Evolutionary conservation across 441 rosid species (phyloP), one percentile per base, ranked within the genome.

Genomic region (Euphorbia corollata): DNA sequence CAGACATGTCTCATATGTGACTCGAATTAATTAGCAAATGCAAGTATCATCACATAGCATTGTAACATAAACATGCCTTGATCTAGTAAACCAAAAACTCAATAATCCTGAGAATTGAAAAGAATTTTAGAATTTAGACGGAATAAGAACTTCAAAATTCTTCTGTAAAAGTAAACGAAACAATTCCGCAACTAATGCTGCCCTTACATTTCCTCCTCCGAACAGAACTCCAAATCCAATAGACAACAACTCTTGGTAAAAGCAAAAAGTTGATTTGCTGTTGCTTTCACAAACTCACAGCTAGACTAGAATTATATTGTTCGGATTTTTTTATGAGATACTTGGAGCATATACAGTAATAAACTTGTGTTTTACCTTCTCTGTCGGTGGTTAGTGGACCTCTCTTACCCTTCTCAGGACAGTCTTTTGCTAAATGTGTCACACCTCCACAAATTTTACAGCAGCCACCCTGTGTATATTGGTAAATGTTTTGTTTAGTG

Each of bases 361-460:
- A 73, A 62, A 34, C 57, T 74, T 67, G 66, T 55, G 13, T 27
- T 24, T 77, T 73, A 79, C 89, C 84, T 73, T 78, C 59, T 41
- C 41, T 67, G 63, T 32, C 70, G 55, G 75, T 18, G 12, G 75
- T 68, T 54, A 61, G 34, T 63, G 74, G 70, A 62, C 61, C 68
- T 70, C 56, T 72, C 75, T 59, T 77, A 58, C 83, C 77, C 87
- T 87, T 93, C 68, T 86, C 83, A 23, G 97, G 93, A 62, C 96
- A 93, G 75, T 93, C 96, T 79, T 63, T 93, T 27, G 96, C 97
- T 71, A 91, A 87, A 88, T 93, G 99, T n/a, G 93, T 87, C 67
- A 91, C 87, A 53, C 92, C 87, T 36, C 92, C 88, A 15, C 99
- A 93, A 74, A 89, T 78, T 81, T 93, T 85, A 77, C 99, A 91